Evolutionary conservation across 2,329 filamentous ascomycete species (phyloP), one percentile per base, ranked within the genome.

Genomic region (Mycosphaerella sp.): DNA sequence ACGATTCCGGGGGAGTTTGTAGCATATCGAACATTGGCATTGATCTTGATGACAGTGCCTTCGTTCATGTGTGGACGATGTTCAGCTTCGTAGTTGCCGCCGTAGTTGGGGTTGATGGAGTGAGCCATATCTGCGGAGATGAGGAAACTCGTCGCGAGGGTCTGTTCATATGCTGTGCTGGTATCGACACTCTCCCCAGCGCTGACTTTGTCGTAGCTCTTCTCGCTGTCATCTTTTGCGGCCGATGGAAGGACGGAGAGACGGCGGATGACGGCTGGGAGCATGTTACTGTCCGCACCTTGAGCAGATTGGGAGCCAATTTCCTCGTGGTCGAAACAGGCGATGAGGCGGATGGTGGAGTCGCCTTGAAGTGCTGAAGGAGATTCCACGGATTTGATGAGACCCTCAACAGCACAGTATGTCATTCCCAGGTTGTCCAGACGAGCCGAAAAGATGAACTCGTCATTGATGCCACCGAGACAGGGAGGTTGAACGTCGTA

Each of bases 101-200:
- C 80, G 70, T 96, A 98, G 76, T 98, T 98, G 54, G 93, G 93
- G 72, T 98, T 89, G 11, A 98, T 85, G 4, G 87, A 87, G 75
- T 98, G 93, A 1, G 93, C 91, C 93, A 98, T 97, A 70, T 98
- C 93, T 49, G 93, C 93, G 5, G 89, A 95, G 59, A 98, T 80
- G 55, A 98, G 83, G 79, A 98, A 96, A 1, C 90, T 96, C 29
- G 86, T 87, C 5, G 90, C 82, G 49, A 95, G 80, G 1, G 89
- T 93, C 76, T 97, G 92, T 74, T 98, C 93, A 69, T 90, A 96
- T 34, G 90, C 89, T 1, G 91, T 95, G 6, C 83, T 76, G 11
- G 85, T 74, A 61, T 87, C 84, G 10, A 85, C 82, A 7, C 50
- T 43, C 2, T 57, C 55, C 34, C 61, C 59, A 17, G 73, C 72